A percentile compares a stretch with the other conserved stretches of the same genome.
Evolutionary conservation across 768 basidiomycete genomes (phyloP).

Genomic region (Xanthoconium stramineum): DNA sequence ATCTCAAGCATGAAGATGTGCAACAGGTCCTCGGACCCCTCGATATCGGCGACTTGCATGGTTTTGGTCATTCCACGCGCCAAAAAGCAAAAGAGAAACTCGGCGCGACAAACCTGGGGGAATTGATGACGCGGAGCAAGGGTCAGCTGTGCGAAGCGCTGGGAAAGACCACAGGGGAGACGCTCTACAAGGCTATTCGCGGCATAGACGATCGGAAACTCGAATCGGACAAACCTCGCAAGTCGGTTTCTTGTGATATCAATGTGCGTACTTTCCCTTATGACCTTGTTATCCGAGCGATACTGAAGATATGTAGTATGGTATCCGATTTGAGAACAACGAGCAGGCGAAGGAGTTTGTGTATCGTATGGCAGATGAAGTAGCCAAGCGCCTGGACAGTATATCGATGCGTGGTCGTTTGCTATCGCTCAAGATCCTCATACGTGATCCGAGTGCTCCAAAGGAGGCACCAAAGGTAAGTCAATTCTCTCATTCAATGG

Average conservation of each 20-base stretch:
- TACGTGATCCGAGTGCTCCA: constrained; percentile 80
- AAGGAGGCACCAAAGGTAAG: constrained; percentile 86
- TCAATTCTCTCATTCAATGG: background rate
- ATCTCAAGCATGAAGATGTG: constrained; percentile 57
- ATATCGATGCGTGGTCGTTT: constrained; percentile 68
- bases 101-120: constrained; percentile 65
- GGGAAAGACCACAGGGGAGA: constrained; percentile 82
- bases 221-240: constrained; percentile 81
- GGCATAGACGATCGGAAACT: constrained; percentile 81
- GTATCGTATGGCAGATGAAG: constrained; percentile 72
- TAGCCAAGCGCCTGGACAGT: constrained; percentile 65
- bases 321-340: constrained; percentile 84
- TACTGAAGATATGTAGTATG: constrained; percentile 59
- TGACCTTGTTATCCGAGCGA: background rate
- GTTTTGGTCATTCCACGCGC: constrained; percentile 74
- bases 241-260: constrained; percentile 92
- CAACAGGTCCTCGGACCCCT: constrained; percentile 59
- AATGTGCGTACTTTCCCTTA: constrained; percentile 57
- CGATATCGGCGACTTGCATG: constrained; percentile 78
- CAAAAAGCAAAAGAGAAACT: constrained; percentile 82
- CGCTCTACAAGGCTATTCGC: constrained; percentile 75
- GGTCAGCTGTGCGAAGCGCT: constrained; percentile 63
- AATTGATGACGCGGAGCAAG: constrained; percentile 63
- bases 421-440: constrained; percentile 86
- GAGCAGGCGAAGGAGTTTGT: constrained; percentile 82